A percentile compares a stretch with the other conserved stretches of the same genome.
Conservation (phyloP, 768 basidiomycete genomes). For the Trametes meyenii region DNA sequence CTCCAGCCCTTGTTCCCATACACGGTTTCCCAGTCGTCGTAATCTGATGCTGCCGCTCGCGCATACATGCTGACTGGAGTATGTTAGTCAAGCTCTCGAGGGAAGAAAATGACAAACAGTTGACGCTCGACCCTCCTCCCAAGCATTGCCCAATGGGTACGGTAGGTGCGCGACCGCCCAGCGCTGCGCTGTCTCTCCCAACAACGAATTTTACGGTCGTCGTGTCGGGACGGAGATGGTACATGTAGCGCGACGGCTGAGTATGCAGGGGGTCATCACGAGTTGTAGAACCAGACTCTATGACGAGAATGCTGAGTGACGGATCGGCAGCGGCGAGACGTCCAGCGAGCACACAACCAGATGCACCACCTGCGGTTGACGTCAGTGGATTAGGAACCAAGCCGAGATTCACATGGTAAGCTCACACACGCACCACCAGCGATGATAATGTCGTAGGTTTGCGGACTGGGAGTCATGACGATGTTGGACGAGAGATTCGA, state of each 20-base stretch:
- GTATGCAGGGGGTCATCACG: constrained; percentile 47
- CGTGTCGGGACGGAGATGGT: constrained; percentile 40
- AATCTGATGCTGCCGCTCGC: constrained; percentile 60
- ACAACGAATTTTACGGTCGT: constrained; percentile 48
- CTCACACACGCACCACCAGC: background rate
- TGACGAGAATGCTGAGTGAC: constrained; percentile 54
- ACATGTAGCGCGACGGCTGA: constrained; percentile 54
- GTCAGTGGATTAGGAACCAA: too few relatives aligned
- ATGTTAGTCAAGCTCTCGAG: background rate
- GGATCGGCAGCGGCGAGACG: constrained; percentile 56
- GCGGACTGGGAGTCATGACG: too few relatives aligned
- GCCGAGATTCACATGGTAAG: background rate
- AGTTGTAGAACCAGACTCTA: constrained; percentile 60
- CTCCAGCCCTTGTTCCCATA: constrained; percentile 61
- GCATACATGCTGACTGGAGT: constrained; percentile 43
- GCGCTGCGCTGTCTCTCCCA: constrained; percentile 41
- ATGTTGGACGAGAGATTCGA: too few relatives aligned
- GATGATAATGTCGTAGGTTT: background rate
- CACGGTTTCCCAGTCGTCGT: constrained; percentile 56
- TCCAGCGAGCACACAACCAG: constrained; percentile 58
- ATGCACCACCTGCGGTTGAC: constrained; percentile 43
- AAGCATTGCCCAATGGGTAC: constrained; percentile 50
- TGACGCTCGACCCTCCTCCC: constrained; percentile 63
- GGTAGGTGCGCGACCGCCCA: constrained; percentile 46
- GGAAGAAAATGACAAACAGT: constrained; percentile 41